Percentiles rank a stretch among this genome's conserved stretches.
Evolutionary conservation across 805 yeast species (phyloP).

Genomic region (Candida ipomoeae): DNA sequence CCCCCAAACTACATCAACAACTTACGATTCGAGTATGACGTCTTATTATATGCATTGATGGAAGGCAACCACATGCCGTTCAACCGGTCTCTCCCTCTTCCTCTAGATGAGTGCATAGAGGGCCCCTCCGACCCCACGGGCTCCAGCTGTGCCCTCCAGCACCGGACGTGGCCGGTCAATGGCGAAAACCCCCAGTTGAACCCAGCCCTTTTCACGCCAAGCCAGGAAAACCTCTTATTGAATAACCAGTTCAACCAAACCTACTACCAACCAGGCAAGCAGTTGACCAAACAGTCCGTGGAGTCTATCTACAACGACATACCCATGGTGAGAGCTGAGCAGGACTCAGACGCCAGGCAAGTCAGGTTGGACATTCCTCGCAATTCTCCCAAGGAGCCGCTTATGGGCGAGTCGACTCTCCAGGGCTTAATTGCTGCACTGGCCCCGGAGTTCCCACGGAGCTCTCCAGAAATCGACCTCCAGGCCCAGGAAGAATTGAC

Average conservation of each 20-base stretch:
- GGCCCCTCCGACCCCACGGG: background rate
- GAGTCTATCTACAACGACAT: background rate
- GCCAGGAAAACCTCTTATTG: too few relatives aligned
- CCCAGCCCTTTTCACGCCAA: background rate
- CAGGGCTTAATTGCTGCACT: background rate
- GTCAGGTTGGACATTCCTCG: background rate
- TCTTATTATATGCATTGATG: background rate
- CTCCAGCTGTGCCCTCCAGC: background rate
- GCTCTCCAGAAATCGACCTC: background rate
- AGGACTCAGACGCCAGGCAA: background rate
- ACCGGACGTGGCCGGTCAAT: background rate
- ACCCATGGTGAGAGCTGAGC: background rate
- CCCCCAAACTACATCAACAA: background rate
- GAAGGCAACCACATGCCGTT: conserved; percentile 1
- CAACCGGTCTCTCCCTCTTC: background rate
- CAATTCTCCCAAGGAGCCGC: background rate
- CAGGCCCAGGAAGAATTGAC: background rate
- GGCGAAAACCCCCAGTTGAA: background rate
- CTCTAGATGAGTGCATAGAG: background rate
- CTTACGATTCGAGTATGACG: background rate
- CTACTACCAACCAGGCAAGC: background rate
- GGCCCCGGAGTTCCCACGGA: background rate
- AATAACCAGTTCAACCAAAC: background rate
- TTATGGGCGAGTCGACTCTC: background rate
- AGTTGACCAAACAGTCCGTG: background rate